phyloP scores from a whole-genome alignment of 768 basidiomycete species.

The Asterophora parasitica region DNA sequence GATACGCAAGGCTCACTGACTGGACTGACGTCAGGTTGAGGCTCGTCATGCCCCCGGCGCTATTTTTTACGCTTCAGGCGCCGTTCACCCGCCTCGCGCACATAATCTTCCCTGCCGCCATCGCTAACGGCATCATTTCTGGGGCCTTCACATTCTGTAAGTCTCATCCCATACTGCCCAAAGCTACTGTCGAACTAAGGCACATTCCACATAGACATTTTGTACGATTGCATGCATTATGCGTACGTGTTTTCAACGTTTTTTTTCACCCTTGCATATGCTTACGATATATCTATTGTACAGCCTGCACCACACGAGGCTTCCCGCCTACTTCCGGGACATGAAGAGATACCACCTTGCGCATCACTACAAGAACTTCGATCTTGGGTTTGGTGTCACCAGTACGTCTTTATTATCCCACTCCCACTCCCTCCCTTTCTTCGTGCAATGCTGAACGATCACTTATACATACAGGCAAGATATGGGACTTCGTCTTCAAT shows the following conservation, averaged over 20 bases:
- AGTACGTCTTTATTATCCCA: conserved; percentile 41
- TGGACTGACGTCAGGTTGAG: conserved; percentile 50
- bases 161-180: conserved; percentile 18
- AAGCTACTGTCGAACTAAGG: background rate
- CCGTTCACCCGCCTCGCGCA: conserved; percentile 90
- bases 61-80: conserved; percentile 72
- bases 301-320: conserved; percentile 79
- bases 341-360: conserved; percentile 98
- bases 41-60: conserved; percentile 92
- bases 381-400: conserved; percentile 95
- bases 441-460: background rate
- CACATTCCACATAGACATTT: conserved; percentile 46
- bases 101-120: conserved; percentile 69
- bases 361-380: conserved; percentile 98
- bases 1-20: too few species aligned
- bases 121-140: conserved; percentile 90
- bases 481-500: conserved; percentile 93
- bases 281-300: conserved; percentile 3
- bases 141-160: conserved; percentile 77
- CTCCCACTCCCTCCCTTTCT: background rate
- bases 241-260: conserved; percentile 59
- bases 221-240: conserved; percentile 92
- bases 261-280: background rate
- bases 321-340: conserved; percentile 82
- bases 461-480: conserved; percentile 51